A percentile compares a stretch with the other conserved stretches of the same genome.
Conservation (phyloP, 176 grass and related monocot genomes). For the Lolium perenne region DNA sequence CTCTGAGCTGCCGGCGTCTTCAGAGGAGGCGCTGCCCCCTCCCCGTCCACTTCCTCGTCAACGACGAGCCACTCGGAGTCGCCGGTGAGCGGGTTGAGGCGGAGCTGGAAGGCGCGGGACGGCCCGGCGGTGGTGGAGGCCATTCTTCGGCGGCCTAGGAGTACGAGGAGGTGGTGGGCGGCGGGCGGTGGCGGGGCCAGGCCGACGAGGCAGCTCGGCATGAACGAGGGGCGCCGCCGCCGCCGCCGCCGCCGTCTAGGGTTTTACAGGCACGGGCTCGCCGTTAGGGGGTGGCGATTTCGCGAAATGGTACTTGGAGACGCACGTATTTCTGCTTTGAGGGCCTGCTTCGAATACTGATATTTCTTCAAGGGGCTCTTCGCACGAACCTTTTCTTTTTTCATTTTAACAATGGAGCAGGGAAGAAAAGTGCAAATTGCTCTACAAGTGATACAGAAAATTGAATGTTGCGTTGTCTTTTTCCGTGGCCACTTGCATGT, state of each 20-base stretch:
- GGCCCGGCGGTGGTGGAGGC: constrained; percentile 16
- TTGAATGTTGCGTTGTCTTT: background rate
- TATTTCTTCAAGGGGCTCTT: background rate
- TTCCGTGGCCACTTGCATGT: background rate
- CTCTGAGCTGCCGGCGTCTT: constrained; percentile 19
- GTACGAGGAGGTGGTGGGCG: constrained; percentile 17
- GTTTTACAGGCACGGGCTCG: background rate
- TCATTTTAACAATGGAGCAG: background rate
- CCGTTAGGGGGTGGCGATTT: background rate
- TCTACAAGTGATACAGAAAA: background rate
- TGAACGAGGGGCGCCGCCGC: background rate
- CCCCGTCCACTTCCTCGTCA: constrained; percentile 57
- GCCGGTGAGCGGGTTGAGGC: constrained; percentile 83
- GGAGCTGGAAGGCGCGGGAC: constrained; percentile 81
- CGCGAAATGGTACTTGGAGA: background rate
- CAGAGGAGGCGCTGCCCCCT: constrained; percentile 21
- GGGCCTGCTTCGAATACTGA: background rate
- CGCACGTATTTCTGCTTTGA: background rate
- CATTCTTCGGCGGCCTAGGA: constrained; percentile 34
- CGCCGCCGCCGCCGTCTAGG: constrained; percentile 7
- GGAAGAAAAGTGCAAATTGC: background rate
- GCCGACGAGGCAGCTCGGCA: constrained; percentile 47
- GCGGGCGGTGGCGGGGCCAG: constrained; percentile 21
- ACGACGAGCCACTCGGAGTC: constrained; percentile 96
- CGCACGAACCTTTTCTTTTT: background rate